Base-by-base conservation (phyloP, 2,329 filamentous ascomycete species). In the Xylaria multiplex region DNA sequence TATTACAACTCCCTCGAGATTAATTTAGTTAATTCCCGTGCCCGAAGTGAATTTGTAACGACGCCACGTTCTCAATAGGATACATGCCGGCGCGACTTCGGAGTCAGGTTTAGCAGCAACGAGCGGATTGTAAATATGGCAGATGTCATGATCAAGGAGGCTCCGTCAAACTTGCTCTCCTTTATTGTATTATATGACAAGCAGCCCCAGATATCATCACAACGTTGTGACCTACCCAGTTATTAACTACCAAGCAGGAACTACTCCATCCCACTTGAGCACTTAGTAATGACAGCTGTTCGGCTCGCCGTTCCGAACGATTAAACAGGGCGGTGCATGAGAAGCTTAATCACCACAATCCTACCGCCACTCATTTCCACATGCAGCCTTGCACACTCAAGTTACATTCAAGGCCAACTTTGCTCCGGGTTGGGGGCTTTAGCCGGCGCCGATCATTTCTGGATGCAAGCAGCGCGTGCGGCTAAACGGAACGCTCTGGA, bases 401-500 rank as follows among this genome's bases (percentile, higher is more conserved):
- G 45, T 49, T 42, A 27, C 48, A 53, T 27, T 30, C 48, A 65
- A 61, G 61, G 27, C 53, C 59, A 53, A 46, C 48, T 50, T 45
- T 61, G 59, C 56, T 68, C 67, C 69, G 69, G 53, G 32, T 32
- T 57, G 22, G 50, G 55, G 59, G 63, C 48, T 69, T 71, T 71
- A 69, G 49, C 67, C 69, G 65, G 65, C n/a, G 62, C 19, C 24
- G 65, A 65, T 70, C 59, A 64, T 67, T 66, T 46, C 55, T 55
- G n/a, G 48, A 66, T 59, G 13, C 14, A 42, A 57, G 54, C 32
- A 7, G 55, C 53, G 57, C 66, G 69, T 71, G 69, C 74, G 73
- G 74, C 74, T 76, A 75, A 75, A 75, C 71, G 59, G 61, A 49
- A 27, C 43, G 55, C 65, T 63, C 57, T 58, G 35, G 64, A 59